Evolutionary conservation across 805 yeast genomes (phyloP).

Genomic region (Lachancea meyersii): DNA sequence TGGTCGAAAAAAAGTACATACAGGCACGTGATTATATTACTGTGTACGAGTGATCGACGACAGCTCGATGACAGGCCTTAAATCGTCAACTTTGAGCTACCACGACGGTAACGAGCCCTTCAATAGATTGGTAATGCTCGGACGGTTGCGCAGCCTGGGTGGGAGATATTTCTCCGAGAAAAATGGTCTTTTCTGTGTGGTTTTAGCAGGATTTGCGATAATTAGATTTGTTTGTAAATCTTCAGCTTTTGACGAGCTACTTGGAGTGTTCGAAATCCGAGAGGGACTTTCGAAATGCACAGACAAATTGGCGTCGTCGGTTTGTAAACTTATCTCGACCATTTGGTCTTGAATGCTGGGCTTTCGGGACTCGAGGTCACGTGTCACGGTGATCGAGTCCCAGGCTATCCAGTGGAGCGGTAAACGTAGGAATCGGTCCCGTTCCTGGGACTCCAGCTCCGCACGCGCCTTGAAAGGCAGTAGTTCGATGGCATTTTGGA

Average conservation of each 20-base stretch:
- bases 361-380: neutral
- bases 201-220: too few species aligned
- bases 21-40: too few species aligned
- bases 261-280: neutral
- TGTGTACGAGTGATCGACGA: too few species aligned
- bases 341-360: neutral
- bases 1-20: conserved; percentile 1
- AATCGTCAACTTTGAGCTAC: too few species aligned
- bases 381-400: conserved; percentile 10
- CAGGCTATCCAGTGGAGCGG: conserved; percentile 29
- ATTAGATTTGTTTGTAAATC: neutral
- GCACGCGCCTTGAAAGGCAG: conserved; percentile 10
- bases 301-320: neutral
- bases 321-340: conserved; percentile 1
- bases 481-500: neutral
- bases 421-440: conserved; percentile 18
- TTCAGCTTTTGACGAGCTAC: neutral
- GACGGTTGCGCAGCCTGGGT: neutral
- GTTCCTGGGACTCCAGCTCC: conserved; percentile 23
- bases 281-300: neutral
- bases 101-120: conserved; percentile 3
- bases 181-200: too few species aligned
- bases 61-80: too few species aligned
- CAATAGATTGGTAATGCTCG: neutral
- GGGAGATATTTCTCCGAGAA: neutral